phyloP scores from a whole-genome alignment of 202 grass and related monocot species.

The Zoysia matrella region DNA sequence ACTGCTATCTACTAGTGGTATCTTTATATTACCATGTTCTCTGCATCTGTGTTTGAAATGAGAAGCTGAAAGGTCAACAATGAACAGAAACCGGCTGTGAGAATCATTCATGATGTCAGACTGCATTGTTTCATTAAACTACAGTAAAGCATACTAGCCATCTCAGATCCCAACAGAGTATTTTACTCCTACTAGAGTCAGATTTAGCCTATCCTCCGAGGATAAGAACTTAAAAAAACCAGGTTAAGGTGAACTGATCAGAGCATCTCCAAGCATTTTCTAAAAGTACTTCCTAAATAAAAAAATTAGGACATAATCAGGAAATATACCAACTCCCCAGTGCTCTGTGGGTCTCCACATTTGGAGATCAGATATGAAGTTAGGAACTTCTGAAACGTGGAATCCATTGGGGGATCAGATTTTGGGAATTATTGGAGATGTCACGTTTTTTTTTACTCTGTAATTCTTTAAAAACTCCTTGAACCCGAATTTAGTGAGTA shows the following conservation, averaged over 20 bases:
- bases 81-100: conserved; percentile 14
- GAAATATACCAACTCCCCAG: too few species aligned
- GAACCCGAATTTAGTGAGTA: too few species aligned
- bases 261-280: too few species aligned
- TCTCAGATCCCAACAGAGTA: conserved; percentile 40
- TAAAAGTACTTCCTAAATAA: too few species aligned
- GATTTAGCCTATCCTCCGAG: conserved; percentile 29
- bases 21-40: conserved; percentile 2
- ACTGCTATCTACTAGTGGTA: neutral
- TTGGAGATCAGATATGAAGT: too few species aligned
- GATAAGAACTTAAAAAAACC: neutral
- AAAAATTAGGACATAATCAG: too few species aligned
- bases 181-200: neutral
- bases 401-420: too few species aligned
- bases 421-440: too few species aligned
- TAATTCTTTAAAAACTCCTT: too few species aligned
- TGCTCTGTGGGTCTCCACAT: too few species aligned
- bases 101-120: conserved; percentile 42
- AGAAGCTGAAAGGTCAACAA: conserved; percentile 38
- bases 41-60: conserved; percentile 37
- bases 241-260: conserved; percentile 12
- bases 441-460: too few species aligned
- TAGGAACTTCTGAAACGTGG: too few species aligned
- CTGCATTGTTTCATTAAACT: conserved; percentile 9
- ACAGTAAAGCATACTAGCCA: neutral